Conservation (phyloP, 106 monocot genomes). For the Narthecium ossifragum region DNA sequence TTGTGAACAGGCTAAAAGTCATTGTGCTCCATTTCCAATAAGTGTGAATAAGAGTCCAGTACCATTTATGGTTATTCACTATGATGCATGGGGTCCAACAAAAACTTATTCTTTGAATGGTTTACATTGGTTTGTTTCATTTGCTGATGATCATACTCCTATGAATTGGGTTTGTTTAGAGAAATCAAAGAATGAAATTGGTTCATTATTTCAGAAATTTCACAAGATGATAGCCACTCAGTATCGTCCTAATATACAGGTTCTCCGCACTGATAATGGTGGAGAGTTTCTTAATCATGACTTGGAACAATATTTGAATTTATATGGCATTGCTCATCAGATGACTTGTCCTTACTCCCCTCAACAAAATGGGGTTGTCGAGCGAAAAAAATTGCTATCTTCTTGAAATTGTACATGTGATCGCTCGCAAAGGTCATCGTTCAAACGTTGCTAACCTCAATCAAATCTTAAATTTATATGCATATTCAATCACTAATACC, state of each 20-base stretch:
- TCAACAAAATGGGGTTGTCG: slow-evolving; percentile 8
- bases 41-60: no score
- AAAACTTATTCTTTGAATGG: not conserved
- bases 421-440: no score
- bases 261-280: slow-evolving; percentile 3
- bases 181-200: not conserved
- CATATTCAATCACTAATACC: no score
- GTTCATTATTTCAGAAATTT: not conserved
- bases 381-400: slow-evolving; percentile 3
- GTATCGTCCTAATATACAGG: not conserved
- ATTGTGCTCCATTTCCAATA: no score
- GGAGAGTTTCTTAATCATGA: not conserved
- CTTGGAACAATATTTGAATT: not conserved
- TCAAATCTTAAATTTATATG: no score
- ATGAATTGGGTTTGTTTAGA: not conserved
- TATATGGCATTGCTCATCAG: slow-evolving; percentile 7
- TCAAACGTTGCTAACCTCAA: no score
- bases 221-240: not conserved
- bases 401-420: not conserved
- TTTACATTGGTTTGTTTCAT: not conserved
- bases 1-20: no score
- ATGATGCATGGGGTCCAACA: no score
- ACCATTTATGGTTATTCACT: no score
- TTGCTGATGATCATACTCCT: not conserved
- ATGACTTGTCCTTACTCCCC: slow-evolving; percentile 3